These are phyloP conservation scores for Mentha longifolia DNA, from an alignment of 257 asterid species.

Conservation along the genomic window DNA sequence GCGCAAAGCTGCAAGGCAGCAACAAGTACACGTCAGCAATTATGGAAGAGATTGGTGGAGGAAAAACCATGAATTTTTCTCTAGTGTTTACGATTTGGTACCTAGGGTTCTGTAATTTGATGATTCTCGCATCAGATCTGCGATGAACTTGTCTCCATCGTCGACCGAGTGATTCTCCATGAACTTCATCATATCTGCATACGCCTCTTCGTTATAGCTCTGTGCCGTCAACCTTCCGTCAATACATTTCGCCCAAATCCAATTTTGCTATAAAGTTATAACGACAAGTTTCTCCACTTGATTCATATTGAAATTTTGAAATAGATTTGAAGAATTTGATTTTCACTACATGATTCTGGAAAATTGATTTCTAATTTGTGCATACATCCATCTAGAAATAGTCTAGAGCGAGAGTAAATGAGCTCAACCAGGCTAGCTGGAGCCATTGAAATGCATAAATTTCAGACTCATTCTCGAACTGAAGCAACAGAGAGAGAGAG, in stretches of 20 bases:
- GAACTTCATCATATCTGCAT: constrained; percentile 66
- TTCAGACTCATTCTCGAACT: no score
- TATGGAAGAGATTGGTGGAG: background rate
- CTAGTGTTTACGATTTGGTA: constrained; percentile 6
- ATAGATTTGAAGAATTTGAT: background rate
- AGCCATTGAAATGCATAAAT: no score
- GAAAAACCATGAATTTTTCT: no score
- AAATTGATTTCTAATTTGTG: background rate
- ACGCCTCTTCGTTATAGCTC: constrained; percentile 85
- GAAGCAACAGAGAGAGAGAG: no score
- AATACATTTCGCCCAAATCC: constrained; percentile 22
- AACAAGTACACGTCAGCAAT: background rate
- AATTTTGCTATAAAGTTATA: no score
- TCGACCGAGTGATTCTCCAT: constrained; percentile 58
- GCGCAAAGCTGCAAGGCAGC: constrained; percentile 62
- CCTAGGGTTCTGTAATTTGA: constrained; percentile 69
- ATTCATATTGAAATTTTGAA: background rate
- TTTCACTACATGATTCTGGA: no score
- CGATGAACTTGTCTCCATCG: constrained; percentile 83
- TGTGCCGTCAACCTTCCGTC: constrained; percentile 48
- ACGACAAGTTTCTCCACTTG: background rate
- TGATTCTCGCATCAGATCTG: constrained; percentile 82
- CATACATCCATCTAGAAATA: background rate
- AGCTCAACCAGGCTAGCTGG: no score
- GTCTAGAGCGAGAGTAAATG: background rate